Evolutionary conservation across 441 rosid species (phyloP).

Genomic region (Pelargonium fulgidum): DNA sequence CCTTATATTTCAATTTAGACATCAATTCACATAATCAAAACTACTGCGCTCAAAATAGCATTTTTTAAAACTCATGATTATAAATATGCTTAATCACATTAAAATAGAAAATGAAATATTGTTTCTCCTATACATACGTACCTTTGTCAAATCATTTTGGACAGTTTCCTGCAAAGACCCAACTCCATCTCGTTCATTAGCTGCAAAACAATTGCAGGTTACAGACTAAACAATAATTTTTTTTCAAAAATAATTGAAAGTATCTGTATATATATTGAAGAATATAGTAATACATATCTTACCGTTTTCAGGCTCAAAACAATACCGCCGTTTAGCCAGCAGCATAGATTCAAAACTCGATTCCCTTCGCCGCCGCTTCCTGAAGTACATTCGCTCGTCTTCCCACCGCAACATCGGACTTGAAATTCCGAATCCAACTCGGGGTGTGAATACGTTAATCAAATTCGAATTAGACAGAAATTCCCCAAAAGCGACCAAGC

Average conservation of each 20-base stretch:
- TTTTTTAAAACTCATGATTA: neutral
- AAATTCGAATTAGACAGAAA: constrained; percentile 26
- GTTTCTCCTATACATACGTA: constrained; percentile 14
- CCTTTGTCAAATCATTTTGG: constrained; percentile 34
- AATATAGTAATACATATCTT: neutral
- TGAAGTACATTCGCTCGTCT: constrained; percentile 18
- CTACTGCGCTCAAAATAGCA: neutral
- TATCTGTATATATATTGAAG: too few species aligned
- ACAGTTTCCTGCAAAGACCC: constrained; percentile 30
- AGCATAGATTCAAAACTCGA: constrained; percentile 3
- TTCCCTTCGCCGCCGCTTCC: constrained; percentile 39
- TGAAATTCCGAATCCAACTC: neutral
- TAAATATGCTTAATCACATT: neutral
- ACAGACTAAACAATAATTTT: neutral
- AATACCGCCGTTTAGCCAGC: neutral
- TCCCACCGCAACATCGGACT: neutral
- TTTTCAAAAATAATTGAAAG: too few species aligned
- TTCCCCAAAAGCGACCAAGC: constrained; percentile 24
- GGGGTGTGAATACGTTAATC: constrained; percentile 14
- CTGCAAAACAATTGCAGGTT: constrained; percentile 8
- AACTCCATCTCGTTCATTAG: constrained; percentile 14
- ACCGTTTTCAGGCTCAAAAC: constrained; percentile 25
- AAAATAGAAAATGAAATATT: neutral
- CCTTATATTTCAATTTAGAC: neutral
- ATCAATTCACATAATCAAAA: neutral